Evolutionary conservation across 768 basidiomycete genomes (phyloP).

Genomic region (Cantharellus anzutake): DNA sequence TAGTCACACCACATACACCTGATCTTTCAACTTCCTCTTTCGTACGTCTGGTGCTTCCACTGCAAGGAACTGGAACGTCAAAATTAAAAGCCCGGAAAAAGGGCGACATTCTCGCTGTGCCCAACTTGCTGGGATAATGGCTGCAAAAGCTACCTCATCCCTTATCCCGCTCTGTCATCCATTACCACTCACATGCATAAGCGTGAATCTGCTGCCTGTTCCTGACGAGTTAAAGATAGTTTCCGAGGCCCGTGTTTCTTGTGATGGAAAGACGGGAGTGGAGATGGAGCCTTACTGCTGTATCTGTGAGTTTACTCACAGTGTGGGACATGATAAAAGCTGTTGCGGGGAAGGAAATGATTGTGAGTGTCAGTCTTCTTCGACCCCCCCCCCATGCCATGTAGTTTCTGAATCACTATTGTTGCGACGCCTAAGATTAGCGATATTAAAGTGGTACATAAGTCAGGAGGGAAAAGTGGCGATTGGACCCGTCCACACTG

Average conservation of each 20-base stretch:
- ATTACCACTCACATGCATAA: conserved; percentile 48
- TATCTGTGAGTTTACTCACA: conserved; percentile 55
- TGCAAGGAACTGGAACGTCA: neutral
- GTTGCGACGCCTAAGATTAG: neutral
- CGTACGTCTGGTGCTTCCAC: neutral
- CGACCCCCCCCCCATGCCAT: neutral
- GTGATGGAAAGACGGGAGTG: conserved; percentile 67
- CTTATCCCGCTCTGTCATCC: conserved; percentile 84
- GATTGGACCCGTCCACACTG: conserved; percentile 29
- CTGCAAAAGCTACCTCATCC: conserved; percentile 60
- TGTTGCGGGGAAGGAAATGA: conserved; percentile 75
- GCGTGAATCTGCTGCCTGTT: conserved; percentile 40
- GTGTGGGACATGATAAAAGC: conserved; percentile 93
- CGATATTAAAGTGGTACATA: conserved; percentile 41
- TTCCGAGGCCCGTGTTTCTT: conserved; percentile 50
- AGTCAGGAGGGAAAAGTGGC: conserved; percentile 58
- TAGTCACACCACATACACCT: conserved; percentile 29
- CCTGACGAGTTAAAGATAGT: conserved; percentile 26
- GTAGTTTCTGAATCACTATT: neutral
- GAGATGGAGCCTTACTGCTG: conserved; percentile 90
- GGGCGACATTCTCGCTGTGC: conserved; percentile 53
- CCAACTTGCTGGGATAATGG: conserved; percentile 78
- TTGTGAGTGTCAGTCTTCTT: conserved; percentile 27
- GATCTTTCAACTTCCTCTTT: conserved; percentile 9
- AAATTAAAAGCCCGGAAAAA: conserved; percentile 34